These are phyloP conservation scores for Boletus semigastroideus DNA, from an alignment of 1,284 basidiomycete species.

Conservation along the genomic window DNA sequence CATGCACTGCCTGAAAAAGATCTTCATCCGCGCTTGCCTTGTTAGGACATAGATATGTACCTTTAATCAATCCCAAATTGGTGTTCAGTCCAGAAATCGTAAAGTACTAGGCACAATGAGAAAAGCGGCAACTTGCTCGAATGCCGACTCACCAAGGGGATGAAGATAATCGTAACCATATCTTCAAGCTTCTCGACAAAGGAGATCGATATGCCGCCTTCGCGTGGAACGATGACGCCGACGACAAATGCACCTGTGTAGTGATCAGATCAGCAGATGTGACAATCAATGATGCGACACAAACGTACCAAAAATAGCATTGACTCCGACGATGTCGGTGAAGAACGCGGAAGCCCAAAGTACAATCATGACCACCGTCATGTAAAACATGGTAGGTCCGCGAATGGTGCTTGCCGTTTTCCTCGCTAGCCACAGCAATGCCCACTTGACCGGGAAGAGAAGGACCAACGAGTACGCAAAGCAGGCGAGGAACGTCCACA, in stretches of 20 bases:
- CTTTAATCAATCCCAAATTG: constrained; percentile 82
- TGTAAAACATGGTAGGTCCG: constrained; percentile 76
- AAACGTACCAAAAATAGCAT: constrained; percentile 78
- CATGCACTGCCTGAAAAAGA: constrained; percentile 75
- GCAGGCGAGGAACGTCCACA: constrained; percentile 81
- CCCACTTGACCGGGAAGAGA: constrained; percentile 68
- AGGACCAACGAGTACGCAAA: constrained; percentile 83
- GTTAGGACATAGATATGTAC: constrained; percentile 30
- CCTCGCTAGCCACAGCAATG: constrained; percentile 69
- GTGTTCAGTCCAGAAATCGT: constrained; percentile 87
- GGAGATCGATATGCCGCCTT: constrained; percentile 80
- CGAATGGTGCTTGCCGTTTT: constrained; percentile 80
- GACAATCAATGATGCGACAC: not conserved
- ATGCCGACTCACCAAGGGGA: constrained; percentile 68
- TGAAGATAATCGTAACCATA: constrained; percentile 75
- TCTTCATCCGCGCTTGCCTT: constrained; percentile 36
- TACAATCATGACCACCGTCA: constrained; percentile 76
- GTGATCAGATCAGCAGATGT: constrained; percentile 39
- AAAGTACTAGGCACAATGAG: constrained; percentile 64
- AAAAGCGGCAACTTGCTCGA: not conserved
- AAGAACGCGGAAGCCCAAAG: constrained; percentile 88
- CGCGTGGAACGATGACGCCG: constrained; percentile 89
- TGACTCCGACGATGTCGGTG: constrained; percentile 92
- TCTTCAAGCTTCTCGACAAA: constrained; percentile 86
- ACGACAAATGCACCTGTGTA: constrained; percentile 77